Percentiles rank a stretch among this genome's conserved stretches.
Conservation (phyloP, 345 rosid genomes). For the Lepidium africanum region DNA sequence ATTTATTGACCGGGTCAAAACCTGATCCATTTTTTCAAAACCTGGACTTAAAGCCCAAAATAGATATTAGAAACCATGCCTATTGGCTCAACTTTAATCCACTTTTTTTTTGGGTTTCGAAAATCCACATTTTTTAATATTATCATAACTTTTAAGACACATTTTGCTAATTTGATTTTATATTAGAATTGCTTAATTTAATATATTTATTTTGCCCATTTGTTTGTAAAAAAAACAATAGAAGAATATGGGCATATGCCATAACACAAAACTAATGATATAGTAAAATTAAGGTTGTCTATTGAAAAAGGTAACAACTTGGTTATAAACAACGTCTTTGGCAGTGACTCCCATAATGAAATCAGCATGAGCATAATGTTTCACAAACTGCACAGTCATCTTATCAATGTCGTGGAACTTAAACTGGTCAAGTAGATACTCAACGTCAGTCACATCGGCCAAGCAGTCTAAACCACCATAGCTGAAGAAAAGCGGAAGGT, state of each 20-base stretch:
- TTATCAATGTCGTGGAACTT: slow-evolving; percentile 61
- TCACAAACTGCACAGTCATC: slow-evolving; percentile 52
- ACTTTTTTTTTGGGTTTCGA: not conserved
- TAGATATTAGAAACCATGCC: too few species aligned
- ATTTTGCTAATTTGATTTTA: too few species aligned
- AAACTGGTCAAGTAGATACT: slow-evolving; percentile 45
- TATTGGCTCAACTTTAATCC: too few species aligned
- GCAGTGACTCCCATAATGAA: slow-evolving; percentile 85
- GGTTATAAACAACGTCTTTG: slow-evolving; percentile 63
- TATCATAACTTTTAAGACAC: too few species aligned
- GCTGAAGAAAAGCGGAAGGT: slow-evolving; percentile 66
- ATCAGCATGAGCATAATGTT: slow-evolving; percentile 76
- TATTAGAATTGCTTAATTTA: too few species aligned
- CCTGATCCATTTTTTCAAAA: too few species aligned
- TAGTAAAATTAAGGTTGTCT: slow-evolving; percentile 23
- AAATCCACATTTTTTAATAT: not conserved
- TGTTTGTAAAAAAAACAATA: too few species aligned
- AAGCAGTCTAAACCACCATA: slow-evolving; percentile 69
- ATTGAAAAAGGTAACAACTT: slow-evolving; percentile 52
- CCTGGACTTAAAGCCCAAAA: too few species aligned
- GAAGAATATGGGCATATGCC: slow-evolving; percentile 1
- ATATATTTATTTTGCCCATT: too few species aligned
- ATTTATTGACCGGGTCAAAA: too few species aligned
- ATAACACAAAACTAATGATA: not conserved
- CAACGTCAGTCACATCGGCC: slow-evolving; percentile 57